Percentiles rank a stretch among this genome's conserved stretches.
phyloP scores from a whole-genome alignment of 2,329 filamentous ascomycete species.

The Sporothrix schenckii region DNA sequence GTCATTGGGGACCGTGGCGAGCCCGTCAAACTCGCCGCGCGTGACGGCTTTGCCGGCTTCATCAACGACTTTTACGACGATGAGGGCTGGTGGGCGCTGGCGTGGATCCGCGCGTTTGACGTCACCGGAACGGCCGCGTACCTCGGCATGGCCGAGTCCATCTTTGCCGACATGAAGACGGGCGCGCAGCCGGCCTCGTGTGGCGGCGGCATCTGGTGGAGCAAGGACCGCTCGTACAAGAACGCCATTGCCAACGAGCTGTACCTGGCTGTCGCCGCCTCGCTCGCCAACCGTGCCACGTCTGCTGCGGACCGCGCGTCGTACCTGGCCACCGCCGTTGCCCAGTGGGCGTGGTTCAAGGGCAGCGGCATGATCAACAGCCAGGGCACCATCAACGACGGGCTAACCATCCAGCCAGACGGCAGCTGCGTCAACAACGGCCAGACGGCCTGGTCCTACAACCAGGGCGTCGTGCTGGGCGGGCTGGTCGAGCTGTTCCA shows the following conservation, averaged over 20 bases:
- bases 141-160: constrained; percentile 53
- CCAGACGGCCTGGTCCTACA: constrained; percentile 55
- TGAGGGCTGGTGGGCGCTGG: constrained; percentile 66
- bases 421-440: constrained; percentile 54
- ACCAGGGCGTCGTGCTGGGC: constrained; percentile 59
- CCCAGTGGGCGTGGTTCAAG: constrained; percentile 58
- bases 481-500: constrained; percentile 53
- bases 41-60: constrained; percentile 49
- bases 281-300: constrained; percentile 53
- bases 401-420: constrained; percentile 49
- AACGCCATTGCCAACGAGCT: constrained; percentile 62
- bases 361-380: constrained; percentile 54
- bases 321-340: constrained; percentile 53
- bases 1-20: constrained; percentile 40
- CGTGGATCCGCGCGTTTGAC: constrained; percentile 59
- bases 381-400: constrained; percentile 57
- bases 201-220: constrained; percentile 62
- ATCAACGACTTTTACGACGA: constrained; percentile 63
- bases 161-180: constrained; percentile 59
- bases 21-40: constrained; percentile 38
- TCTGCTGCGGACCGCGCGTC: constrained; percentile 42
- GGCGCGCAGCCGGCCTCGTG: constrained; percentile 48
- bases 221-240: constrained; percentile 55
- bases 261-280: constrained; percentile 55
- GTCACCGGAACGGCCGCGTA: constrained; percentile 52